Base-by-base conservation (phyloP, 768 basidiomycete species). In the Calvatia gigantea region DNA sequence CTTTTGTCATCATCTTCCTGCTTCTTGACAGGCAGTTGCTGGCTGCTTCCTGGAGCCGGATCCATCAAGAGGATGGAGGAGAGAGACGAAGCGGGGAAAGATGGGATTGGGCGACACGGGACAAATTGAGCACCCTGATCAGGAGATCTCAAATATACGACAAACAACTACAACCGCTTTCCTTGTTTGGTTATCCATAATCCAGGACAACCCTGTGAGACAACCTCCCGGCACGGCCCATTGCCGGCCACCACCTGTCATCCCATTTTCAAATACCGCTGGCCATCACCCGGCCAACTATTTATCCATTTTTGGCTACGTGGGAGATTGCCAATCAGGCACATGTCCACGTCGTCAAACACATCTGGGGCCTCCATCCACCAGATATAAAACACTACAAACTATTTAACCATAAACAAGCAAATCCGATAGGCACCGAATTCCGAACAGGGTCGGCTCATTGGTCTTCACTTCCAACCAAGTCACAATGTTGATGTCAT, bases 1-100 rank as follows among this genome's bases (percentile, higher is more conserved):
- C 64, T 56, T 58, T 78, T 74, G 55, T 75, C 77, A 54, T 83
- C 81, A 49, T 76, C 85, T 62, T 87, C 85, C 61, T 82, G 78
- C 69, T 87, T 87, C 74, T 80, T 84, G 61, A 86, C 74, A 33
- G 63, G 58, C 61, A 41, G 54, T 66, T 64, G 62, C 65, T 63
- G 53, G 67, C 53, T 38, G 73, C 60, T 56, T 75, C 76, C 76
- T 77, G 77, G 27, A 44, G 55, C 60, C 52, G 60, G 54, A 57
- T 63, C 64, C 56, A 60, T 58, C 47, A 43, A 43, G 58, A 35
- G 59, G 61, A 51, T 58, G 60, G 42, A 58, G 47, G 55, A 56
- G 59, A 54, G 58, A 58, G 63, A 60, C 31, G 43, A 43, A 42
- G 28, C 42, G 47, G 41, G 47, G 42, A 46, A 46, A 56, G 55